Evolutionary conservation across 163 green algal species (phyloP).

Genomic region (Scenedesmus sp.): DNA sequence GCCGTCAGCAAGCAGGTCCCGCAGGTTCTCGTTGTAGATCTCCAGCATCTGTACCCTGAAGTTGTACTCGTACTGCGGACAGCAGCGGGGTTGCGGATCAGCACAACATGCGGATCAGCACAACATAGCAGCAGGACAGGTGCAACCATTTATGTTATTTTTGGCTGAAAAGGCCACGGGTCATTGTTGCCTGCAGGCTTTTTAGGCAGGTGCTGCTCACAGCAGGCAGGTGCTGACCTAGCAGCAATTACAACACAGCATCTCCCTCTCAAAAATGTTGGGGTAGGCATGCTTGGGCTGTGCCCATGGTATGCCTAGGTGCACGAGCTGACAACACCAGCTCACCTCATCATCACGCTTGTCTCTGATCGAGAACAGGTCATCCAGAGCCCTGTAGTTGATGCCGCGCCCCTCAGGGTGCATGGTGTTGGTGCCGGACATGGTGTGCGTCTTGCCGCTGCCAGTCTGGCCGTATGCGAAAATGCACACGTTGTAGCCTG

Average conservation of each 20-base stretch:
- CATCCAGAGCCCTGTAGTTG: constrained; percentile 93
- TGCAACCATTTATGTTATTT: no score
- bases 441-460: constrained; percentile 96
- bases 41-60: constrained; percentile 95
- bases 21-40: constrained; percentile 96
- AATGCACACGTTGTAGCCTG: constrained; percentile 97
- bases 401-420: constrained; percentile 82
- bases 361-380: constrained; percentile 88
- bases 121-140: background rate
- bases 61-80: constrained; percentile 81
- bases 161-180: no score
- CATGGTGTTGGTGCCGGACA: constrained; percentile 84
- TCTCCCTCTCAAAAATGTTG: no score
- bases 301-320: background rate
- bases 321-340: background rate
- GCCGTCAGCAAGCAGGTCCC: constrained; percentile 77
- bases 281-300: background rate
- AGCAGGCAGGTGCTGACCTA: no score
- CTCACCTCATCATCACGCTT: constrained; percentile 77
- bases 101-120: background rate
- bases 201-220: no score
- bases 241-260: no score
- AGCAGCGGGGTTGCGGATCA: background rate
- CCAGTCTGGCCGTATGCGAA: constrained; percentile 97
- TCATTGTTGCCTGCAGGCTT: no score